These are phyloP conservation scores for Nadsonia starkeyi-henricii DNA, from an alignment of 1,139 yeast species.

Conservation along the genomic window DNA sequence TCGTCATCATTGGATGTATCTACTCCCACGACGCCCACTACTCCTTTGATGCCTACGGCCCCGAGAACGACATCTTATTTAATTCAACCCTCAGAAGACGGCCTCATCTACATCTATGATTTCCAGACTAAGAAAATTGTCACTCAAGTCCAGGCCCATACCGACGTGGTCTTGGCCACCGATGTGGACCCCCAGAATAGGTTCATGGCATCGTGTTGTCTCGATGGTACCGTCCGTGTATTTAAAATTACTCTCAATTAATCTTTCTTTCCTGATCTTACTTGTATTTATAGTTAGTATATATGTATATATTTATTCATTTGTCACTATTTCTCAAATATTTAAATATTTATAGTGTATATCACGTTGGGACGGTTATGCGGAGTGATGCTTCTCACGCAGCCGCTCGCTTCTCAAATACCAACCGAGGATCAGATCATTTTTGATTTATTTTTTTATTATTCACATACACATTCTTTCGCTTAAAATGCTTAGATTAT, in stretches of 20 bases:
- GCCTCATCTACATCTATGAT: constrained; percentile 54
- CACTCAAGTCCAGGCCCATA: constrained; percentile 25
- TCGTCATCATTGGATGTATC: constrained; percentile 13
- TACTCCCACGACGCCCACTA: constrained; percentile 15
- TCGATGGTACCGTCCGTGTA: constrained; percentile 26
- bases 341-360: too few species aligned
- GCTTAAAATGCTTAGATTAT: too few species aligned
- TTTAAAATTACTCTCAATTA: not conserved
- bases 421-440: too few species aligned
- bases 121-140: constrained; percentile 50
- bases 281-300: too few species aligned
- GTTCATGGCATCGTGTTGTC: constrained; percentile 31
- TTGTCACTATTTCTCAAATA: too few species aligned
- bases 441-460: too few species aligned
- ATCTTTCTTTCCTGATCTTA: too few species aligned
- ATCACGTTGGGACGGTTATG: too few species aligned
- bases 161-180: constrained; percentile 24
- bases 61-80: constrained; percentile 25
- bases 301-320: too few species aligned
- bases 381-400: too few species aligned
- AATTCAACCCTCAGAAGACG: constrained; percentile 49
- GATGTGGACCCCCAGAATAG: constrained; percentile 22
- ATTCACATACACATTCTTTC: too few species aligned
- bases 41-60: constrained; percentile 17
- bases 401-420: too few species aligned